Evolutionary conservation across 495 filamentous ascomycete species (phyloP), one percentile per base, ranked within the genome.

Genomic region (Hyaloscypha hepaticicola): DNA sequence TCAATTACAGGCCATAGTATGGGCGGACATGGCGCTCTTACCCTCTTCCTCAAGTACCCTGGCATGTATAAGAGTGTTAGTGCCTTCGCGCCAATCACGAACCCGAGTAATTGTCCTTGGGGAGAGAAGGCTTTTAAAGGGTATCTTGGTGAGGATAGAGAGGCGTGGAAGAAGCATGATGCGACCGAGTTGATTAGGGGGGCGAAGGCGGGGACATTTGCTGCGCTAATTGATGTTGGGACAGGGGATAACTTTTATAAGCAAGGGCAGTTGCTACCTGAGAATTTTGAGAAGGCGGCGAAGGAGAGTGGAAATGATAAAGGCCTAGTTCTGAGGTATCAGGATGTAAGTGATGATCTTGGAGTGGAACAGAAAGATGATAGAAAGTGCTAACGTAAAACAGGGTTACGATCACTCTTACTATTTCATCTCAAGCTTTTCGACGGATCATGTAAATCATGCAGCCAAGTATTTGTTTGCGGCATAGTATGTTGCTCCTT

Each of bases 181-280:
- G 91, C 95, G n/a, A 94, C 92, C 2, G 93, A 97, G 78, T 77
- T 98, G 64, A 76, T 99, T 34, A 87, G 84, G 80, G 80, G 82
- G 59, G 95, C 85, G 87, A 85, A 82, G 66, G 69, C 65, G 33
- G 69, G 69, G 38, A 80, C 85, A 16, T 76, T 96, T 51, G 87
- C 90, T 73, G 79, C 88, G 21, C 74, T 97, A 26, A 90, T 97
- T 69, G 93, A 97, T 74, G 91, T 96, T 24, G 95, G 95, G 6
- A 97, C 93, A 25, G 90, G 85, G 33, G 95, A 99, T 80, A 91
- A 93, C 71, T 98, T 97, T 76, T 97, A 96, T 77, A 92, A 96
- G 79, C 87, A 96, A 72, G 86, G 86, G 48, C 96, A 99, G 76
- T 80, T 99, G 59, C 82, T 97, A 21, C 94, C 93, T 2, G 96